phyloP scores from a whole-genome alignment of 768 basidiomycete species.

The Hericium alpestre region DNA sequence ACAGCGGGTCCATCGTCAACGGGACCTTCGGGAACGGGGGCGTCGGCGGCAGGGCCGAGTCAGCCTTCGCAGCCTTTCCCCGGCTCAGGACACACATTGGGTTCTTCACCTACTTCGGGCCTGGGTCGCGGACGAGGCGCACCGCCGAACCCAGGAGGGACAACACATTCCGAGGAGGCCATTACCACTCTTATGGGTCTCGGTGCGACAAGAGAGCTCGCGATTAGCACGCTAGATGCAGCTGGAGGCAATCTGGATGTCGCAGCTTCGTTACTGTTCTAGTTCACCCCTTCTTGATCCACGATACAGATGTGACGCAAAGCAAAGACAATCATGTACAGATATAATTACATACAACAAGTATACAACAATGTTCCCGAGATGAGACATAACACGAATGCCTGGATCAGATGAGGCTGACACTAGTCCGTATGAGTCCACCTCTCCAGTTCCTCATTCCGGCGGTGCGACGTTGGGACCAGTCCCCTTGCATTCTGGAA shows the following conservation, averaged over 20 bases:
- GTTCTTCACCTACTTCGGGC: slow-evolving; percentile 28
- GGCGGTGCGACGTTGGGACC: slow-evolving; percentile 69
- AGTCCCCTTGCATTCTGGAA: slow-evolving; percentile 79
- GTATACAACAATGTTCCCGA: slow-evolving; percentile 14
- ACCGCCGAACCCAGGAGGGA: slow-evolving; percentile 15
- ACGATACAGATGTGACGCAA: background rate
- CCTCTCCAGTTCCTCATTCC: slow-evolving; percentile 88
- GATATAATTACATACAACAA: slow-evolving; percentile 12
- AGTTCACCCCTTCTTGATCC: slow-evolving; percentile 2
- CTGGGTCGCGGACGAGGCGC: slow-evolving; percentile 11
- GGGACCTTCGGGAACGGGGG: background rate
- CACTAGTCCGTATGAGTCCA: slow-evolving; percentile 67
- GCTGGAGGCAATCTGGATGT: slow-evolving; percentile 80
- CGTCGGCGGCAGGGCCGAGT: background rate
- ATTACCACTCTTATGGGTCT: slow-evolving; percentile 64
- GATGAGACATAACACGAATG: slow-evolving; percentile 11
- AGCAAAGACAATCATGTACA: slow-evolving; percentile 12
- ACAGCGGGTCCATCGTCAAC: slow-evolving; percentile 9
- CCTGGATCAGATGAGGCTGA: slow-evolving; percentile 59
- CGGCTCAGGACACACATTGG: slow-evolving; percentile 56
- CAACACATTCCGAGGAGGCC: slow-evolving; percentile 42
- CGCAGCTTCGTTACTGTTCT: slow-evolving; percentile 83
- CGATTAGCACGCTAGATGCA: slow-evolving; percentile 65
- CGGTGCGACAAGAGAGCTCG: slow-evolving; percentile 68
- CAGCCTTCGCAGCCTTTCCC: slow-evolving; percentile 37